These are phyloP conservation scores for Cutaneotrichosporon spelunceum DNA, from an alignment of 1,284 basidiomycete species.

Conservation along the genomic window DNA sequence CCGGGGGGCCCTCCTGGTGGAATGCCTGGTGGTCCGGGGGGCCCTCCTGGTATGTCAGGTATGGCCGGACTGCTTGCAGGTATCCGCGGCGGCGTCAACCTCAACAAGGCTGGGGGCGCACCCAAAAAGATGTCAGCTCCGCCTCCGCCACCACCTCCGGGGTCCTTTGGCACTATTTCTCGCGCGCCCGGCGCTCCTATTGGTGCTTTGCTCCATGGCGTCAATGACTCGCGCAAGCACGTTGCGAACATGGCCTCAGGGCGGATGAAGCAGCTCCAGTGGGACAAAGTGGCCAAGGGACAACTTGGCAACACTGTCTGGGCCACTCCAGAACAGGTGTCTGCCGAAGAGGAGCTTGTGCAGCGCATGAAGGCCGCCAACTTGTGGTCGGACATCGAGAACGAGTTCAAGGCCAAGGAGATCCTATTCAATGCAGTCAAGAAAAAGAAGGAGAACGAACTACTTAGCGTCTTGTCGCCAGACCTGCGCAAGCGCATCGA, in stretches of 20 bases:
- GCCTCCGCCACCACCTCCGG: constrained; percentile 15
- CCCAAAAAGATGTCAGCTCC: constrained; percentile 15
- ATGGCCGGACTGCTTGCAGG: constrained; percentile 47
- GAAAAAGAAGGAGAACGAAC: constrained; percentile 71
- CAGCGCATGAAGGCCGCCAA: constrained; percentile 76
- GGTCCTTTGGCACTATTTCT: constrained; percentile 21
- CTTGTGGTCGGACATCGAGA: constrained; percentile 94
- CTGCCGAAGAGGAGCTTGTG: constrained; percentile 68
- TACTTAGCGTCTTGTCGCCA: constrained; percentile 84
- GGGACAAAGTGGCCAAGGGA: constrained; percentile 89
- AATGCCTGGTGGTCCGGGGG: constrained; percentile 4
- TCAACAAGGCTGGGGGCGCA: constrained; percentile 26
- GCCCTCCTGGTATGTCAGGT: constrained; percentile 38
- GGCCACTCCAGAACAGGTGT: constrained; percentile 65
- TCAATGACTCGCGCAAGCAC: constrained; percentile 66
- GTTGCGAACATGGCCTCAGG: constrained; percentile 76
- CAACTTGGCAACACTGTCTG: constrained; percentile 83
- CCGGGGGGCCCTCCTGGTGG: constrained; percentile 21
- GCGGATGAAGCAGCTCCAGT: constrained; percentile 98
- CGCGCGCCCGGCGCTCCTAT: constrained; percentile 42
- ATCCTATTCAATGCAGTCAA: constrained; percentile 61
- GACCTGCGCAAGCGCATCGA: constrained; percentile 88
- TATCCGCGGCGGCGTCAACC: constrained; percentile 45
- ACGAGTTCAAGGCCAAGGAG: constrained; percentile 97
- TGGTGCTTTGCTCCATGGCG: constrained; percentile 39